Evolutionary conservation across 306 rosid genomes (phyloP).

Genomic region (Casuarina equisetifolia): DNA sequence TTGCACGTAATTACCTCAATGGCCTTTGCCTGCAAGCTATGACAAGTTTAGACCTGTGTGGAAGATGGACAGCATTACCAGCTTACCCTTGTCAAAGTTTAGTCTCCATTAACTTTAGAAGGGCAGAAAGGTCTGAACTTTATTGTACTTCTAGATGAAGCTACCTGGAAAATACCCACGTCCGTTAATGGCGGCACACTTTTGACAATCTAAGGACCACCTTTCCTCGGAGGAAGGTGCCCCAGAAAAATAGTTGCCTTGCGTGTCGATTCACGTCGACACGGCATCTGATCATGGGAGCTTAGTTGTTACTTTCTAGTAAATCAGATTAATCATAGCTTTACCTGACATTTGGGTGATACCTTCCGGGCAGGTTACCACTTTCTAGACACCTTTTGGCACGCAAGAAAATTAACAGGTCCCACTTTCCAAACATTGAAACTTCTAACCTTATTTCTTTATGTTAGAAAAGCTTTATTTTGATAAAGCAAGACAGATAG

Average conservation of each 20-base stretch:
- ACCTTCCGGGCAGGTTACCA: background rate
- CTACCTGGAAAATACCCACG: background rate
- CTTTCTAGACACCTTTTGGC: background rate
- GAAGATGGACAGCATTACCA: background rate
- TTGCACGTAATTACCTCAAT: slow-evolving; percentile 14
- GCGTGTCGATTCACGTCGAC: slow-evolving; percentile 5
- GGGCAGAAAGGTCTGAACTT: background rate
- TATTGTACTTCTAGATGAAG: background rate
- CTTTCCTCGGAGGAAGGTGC: background rate
- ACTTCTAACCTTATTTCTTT: too few species aligned
- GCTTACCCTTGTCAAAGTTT: background rate
- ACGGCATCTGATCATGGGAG: background rate
- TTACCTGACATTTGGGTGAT: background rate
- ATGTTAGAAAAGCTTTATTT: too few species aligned
- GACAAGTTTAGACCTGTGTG: background rate
- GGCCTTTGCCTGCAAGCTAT: slow-evolving; percentile 13
- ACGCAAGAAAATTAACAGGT: background rate
- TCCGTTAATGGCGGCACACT: background rate
- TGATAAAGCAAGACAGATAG: too few species aligned
- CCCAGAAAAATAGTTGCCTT: background rate
- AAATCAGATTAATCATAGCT: background rate
- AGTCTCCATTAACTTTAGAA: background rate
- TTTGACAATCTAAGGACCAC: background rate
- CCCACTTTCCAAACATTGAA: too few species aligned
- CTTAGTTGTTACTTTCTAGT: background rate